Evolutionary conservation across 108 stramenopile species (phyloP), one percentile per base, ranked within the genome.

Genomic region (Cyclotella kingstonii): DNA sequence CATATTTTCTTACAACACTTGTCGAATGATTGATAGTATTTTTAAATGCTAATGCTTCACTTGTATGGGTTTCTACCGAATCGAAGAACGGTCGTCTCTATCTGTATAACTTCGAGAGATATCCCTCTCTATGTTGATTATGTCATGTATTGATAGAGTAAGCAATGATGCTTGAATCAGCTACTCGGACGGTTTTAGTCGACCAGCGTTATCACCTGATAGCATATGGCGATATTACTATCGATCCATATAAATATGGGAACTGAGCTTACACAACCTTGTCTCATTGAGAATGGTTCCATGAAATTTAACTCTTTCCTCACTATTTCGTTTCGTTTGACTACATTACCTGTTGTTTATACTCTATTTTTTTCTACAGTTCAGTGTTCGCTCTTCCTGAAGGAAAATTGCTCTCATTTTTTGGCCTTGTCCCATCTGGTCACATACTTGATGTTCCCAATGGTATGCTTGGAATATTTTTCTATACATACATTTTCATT

Each of bases 331-430:
- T 7, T 54, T 15, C 0, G 54, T 1, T 27, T 30, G 14, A 9
- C 36, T 9, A 36, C 11, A 36, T 9, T 9, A 28, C 54, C 46
- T 15, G 17, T 30, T 6, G 19, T 18, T 49, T 11, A 45, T 6
- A 10, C n/a, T 60, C 22, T 8, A 22, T 18, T 23, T 23, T 50
- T 38, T 23, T 30, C 41, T 25, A 26, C 65, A 86, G 85, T 46
- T 43, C 77, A 26, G 83, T 82, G 0, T 91, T 91, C 66, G 50
- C 76, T 35, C 69, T 91, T 6, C 90, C 90, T 3, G 85, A 86
- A 61, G 90, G 83, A 21, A 75, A 77, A 48, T 72, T 91, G 80
- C 40, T 91, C 6, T 78, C 81, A 11, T 91, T 84, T 51, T 88
- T 88, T 66, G 87, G 84, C 30, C 25, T 91, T 9, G 82, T 91